Base-by-base conservation (phyloP, 139 green algal genomes). In the Chlorella sp. region DNA sequence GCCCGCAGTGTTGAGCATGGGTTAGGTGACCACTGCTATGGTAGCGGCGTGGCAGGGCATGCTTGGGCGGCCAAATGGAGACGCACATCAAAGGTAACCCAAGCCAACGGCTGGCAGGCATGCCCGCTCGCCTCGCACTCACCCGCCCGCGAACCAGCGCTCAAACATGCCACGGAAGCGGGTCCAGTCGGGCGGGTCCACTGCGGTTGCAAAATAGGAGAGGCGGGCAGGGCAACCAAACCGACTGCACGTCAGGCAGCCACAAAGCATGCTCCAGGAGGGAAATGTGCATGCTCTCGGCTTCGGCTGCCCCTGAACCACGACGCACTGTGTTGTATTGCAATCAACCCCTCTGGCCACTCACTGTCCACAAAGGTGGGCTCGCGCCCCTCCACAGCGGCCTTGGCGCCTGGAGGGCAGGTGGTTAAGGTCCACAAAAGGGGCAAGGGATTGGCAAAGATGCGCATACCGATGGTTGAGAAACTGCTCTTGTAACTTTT, bases 121-220 rank as follows among this genome's bases (percentile, higher is more conserved):
- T 72, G 64, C 3, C 64, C 24, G 3, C 26, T 14, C 64, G 24
- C 64, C 24, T 28, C 64, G 5, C 64, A 32, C 26, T 40, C 36
- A 30, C 38, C 67, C 36, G 17, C 14, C 34, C 14, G 34, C 81
- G 79, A 86, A 86, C 32, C n/a, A 46, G 54, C 51, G 70, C 51
- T 85, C 81, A 34, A 91, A 82, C 40, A 89, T 86, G 62, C n/a
- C 46, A 56, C 88, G 76, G 83, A 83, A 88, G 22, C 77, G 82
- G 46, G 86, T 92, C 86, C 90, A 84, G 58, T 90, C 19, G 11
- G 84, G 86, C 6, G 89, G 89, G 76, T 92, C 84, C 78, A 65
- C 19, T 48, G 38, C n/a, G 16, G 14, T 13, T 4, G 17, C n/a
- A 73, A 20, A 14, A 22, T 6, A 22, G 65, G 30, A 22, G 28